Evolutionary conservation across 306 rosid species (phyloP), one percentile per base, ranked within the genome.

Genomic region (Casuarina cunninghamiana): DNA sequence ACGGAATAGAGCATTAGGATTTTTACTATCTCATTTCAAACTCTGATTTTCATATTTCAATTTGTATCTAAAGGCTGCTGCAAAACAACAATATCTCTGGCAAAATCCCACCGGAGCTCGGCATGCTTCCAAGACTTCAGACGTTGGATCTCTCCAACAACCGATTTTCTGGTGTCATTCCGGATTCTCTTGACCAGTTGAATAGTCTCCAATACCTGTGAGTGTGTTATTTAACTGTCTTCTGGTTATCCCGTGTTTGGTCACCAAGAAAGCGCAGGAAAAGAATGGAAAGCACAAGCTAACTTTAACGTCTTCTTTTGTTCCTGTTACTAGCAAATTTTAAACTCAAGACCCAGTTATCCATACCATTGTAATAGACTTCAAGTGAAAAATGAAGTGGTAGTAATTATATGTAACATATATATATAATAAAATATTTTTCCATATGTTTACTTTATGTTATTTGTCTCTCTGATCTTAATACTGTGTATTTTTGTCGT

Each of bases 41-140:
- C 13, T 78, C 45, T 72, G 71, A n/a, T 16, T 53, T 84, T 53
- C 63, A 54, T 44, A 45, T n/a, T 81, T 71, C 21, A 43, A 45
- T 41, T n/a, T 17, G 73, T 37, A 49, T 82, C 78, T 55, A 60
- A 82, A 95, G 98, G 63, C 75, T 92, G 71, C 67, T 95, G 87
- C 98, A 95, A 85, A 95, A 92, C 81, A 95, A 95, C 78, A 92
- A 95, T 55, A 88, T 95, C 69, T 95, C 97, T 15, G 97, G 93
- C 46, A 71, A 79, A 83, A 88, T 95, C 55, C 97, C 98, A 19
- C 71, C 79, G 12, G 97, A 92, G 79, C 88, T 95, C 9, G 96
- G 97, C 46, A 51, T 76, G 11, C 96, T 95, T 72, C 60, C 88
- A 12, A 87, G 84, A 84, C 93, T 95, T 76, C 96, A 92, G 77